Percentiles rank a stretch among this genome's conserved stretches.
phyloP scores from a whole-genome alignment of 1,139 yeast genomes.

The Pichia sp. region DNA sequence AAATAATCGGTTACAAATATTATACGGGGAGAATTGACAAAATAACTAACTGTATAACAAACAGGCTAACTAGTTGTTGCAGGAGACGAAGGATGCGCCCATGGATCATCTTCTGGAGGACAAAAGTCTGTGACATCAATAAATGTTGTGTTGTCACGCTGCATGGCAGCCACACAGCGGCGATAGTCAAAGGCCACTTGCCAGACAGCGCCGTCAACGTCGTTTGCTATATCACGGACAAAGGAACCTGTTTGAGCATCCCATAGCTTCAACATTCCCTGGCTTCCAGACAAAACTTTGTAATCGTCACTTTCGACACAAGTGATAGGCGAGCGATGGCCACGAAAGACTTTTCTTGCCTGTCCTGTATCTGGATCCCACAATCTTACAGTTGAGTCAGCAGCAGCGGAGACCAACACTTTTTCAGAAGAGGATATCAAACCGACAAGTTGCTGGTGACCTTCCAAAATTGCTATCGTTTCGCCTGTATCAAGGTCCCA shows the following conservation, averaged over 20 bases:
- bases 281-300: slow-evolving; percentile 85
- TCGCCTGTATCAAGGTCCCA: slow-evolving; percentile 86
- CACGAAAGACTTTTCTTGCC: slow-evolving; percentile 65
- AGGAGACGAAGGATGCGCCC: slow-evolving; percentile 6
- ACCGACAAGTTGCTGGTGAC: slow-evolving; percentile 90
- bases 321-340: slow-evolving; percentile 86
- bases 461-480: slow-evolving; percentile 61
- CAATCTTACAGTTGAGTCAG: slow-evolving; percentile 83
- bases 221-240: slow-evolving; percentile 69
- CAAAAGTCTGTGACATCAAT: slow-evolving; percentile 87
- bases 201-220: slow-evolving; percentile 86
- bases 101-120: slow-evolving; percentile 33
- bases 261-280: slow-evolving; percentile 76
- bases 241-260: slow-evolving; percentile 73
- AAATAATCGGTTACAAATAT: neutral
- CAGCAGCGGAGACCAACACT: slow-evolving; percentile 91
- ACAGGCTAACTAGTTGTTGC: neutral
- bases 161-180: slow-evolving; percentile 91
- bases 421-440: slow-evolving; percentile 72
- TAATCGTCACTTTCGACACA: slow-evolving; percentile 90
- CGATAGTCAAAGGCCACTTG: slow-evolving; percentile 84
- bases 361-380: slow-evolving; percentile 88
- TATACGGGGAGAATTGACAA: no score
- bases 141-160: slow-evolving; percentile 51
- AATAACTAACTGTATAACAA: no score